These are phyloP conservation scores for Secale cereale DNA, from an alignment of 176 grass and related monocot species.

Conservation along the genomic window DNA sequence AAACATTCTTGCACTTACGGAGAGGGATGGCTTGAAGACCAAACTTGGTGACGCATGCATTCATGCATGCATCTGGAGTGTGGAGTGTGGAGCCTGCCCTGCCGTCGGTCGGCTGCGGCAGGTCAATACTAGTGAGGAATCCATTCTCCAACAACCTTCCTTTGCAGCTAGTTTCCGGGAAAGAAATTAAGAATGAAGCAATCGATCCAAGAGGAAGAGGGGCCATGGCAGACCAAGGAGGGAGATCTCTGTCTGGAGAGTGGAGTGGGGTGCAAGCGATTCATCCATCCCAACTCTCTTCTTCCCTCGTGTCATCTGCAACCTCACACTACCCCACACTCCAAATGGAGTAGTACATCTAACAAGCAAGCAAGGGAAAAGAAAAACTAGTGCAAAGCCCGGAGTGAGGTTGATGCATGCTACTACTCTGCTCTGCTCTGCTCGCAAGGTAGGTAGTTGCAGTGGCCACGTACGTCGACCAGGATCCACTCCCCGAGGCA, in stretches of 20 bases:
- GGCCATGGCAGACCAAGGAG: background rate
- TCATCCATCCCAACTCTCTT: background rate
- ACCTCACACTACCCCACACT: background rate
- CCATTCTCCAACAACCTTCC: background rate
- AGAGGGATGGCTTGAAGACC: background rate
- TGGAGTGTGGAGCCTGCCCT: too few relatives aligned
- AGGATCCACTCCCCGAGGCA: too few relatives aligned
- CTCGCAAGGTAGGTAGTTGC: constrained; percentile 23
- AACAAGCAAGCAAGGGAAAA: background rate
- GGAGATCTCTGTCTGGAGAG: background rate
- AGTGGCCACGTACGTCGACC: constrained; percentile 9
- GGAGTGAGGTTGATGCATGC: too few relatives aligned
- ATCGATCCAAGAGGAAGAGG: background rate
- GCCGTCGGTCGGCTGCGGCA: too few relatives aligned
- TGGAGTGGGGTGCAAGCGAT: constrained; percentile 54
- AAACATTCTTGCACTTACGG: too few relatives aligned
- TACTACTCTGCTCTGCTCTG: background rate
- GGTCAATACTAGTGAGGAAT: too few relatives aligned
- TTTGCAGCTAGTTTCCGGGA: background rate
- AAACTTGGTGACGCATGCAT: background rate
- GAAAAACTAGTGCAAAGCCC: background rate
- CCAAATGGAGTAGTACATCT: background rate
- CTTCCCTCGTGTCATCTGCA: background rate
- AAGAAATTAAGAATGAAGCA: background rate
- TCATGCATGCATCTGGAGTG: too few relatives aligned